Evolutionary conservation across 176 grass and related monocot species (phyloP).

Genomic region (Alopecurus myosuroides): DNA sequence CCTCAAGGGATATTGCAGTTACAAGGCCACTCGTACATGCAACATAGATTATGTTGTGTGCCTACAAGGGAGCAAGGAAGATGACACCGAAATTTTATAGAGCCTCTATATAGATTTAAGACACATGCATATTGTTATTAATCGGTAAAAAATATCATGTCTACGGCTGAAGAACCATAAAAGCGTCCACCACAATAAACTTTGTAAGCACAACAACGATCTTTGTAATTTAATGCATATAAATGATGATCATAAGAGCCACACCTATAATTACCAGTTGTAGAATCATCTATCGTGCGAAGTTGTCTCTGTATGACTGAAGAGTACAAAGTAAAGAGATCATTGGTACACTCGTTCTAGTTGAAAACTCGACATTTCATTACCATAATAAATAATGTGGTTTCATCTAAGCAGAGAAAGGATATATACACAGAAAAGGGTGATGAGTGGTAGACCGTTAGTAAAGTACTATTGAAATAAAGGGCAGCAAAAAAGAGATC

Average conservation of each 20-base stretch:
- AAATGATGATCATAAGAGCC: too few species aligned
- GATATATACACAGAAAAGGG: not conserved
- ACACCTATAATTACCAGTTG: too few species aligned
- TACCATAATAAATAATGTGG: not conserved
- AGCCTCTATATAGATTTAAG: not conserved
- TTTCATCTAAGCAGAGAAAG: not conserved
- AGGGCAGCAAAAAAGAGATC: not conserved
- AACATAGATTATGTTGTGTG: conserved; percentile 52
- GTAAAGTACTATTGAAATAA: conserved; percentile 3
- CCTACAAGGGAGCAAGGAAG: conserved; percentile 20
- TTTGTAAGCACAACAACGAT: too few species aligned
- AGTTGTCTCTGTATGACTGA: too few species aligned
- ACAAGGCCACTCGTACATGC: conserved; percentile 43
- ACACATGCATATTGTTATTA: too few species aligned
- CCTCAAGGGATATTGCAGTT: too few species aligned
- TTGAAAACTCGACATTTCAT: not conserved
- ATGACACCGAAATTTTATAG: not conserved
- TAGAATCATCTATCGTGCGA: too few species aligned
- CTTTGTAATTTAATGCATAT: too few species aligned
- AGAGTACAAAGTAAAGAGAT: not conserved
- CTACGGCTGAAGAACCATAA: too few species aligned
- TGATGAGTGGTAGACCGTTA: not conserved
- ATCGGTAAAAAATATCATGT: too few species aligned
- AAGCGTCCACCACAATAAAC: too few species aligned
- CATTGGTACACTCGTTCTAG: not conserved